Percentiles rank a stretch among this genome's conserved stretches.
Evolutionary conservation across 352 stramenopile species (phyloP).

Genomic region (Pythium graminicola): DNA sequence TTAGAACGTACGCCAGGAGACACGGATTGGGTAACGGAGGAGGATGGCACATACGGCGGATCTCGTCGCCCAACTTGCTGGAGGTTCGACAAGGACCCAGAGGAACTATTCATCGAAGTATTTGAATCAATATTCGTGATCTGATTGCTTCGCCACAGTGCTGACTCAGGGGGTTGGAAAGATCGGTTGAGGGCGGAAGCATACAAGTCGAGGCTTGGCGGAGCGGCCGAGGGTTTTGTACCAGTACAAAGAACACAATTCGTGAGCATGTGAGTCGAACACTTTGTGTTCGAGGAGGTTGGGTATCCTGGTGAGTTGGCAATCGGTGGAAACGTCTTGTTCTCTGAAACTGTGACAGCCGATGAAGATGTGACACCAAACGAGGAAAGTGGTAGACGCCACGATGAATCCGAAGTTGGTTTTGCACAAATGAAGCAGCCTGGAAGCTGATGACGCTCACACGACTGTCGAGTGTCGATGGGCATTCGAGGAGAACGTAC

Average conservation of each 20-base stretch:
- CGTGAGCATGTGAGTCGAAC: conserved; percentile 43
- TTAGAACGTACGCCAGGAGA: background rate
- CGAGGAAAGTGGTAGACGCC: background rate
- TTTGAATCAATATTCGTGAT: background rate
- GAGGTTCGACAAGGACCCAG: background rate
- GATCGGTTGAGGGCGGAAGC: background rate
- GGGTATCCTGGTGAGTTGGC: conserved; percentile 22
- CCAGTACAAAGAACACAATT: conserved; percentile 68
- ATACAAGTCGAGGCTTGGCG: background rate
- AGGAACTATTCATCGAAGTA: background rate
- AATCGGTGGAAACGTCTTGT: too few species aligned
- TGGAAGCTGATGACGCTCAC: conserved; percentile 42
- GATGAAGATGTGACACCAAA: background rate
- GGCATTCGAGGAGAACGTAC: background rate
- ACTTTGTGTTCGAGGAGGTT: too few species aligned
- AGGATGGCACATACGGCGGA: background rate
- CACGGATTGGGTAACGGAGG: background rate
- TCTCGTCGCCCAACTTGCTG: too few species aligned
- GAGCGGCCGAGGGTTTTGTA: background rate
- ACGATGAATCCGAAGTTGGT: background rate
- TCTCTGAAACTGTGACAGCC: background rate
- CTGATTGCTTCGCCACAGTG: conserved; percentile 1
- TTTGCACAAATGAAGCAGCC: conserved; percentile 66
- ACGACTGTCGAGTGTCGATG: conserved; percentile 8
- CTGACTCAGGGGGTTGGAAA: background rate